Evolutionary conservation across 1,284 basidiomycete genomes (phyloP).

Genomic region (Abortiporus biennis): DNA sequence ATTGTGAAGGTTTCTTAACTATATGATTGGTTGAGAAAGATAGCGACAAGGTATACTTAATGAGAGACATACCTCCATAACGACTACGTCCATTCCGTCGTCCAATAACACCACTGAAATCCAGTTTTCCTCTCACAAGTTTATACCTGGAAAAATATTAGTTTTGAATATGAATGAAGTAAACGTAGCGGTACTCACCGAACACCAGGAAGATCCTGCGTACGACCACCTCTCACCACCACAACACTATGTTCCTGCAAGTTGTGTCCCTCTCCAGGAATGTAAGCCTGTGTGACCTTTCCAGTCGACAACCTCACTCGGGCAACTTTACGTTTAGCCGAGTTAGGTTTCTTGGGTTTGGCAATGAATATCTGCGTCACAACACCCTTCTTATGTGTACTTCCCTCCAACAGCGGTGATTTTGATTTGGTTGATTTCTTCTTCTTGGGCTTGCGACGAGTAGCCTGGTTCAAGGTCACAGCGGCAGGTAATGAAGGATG

Average conservation of each 20-base stretch:
- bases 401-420: conserved; percentile 73
- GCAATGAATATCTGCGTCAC: conserved; percentile 79
- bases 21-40: conserved; percentile 17
- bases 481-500: conserved; percentile 52
- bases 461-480: conserved; percentile 81
- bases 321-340: conserved; percentile 95
- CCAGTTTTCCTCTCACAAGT: conserved; percentile 88
- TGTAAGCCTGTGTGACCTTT: conserved; percentile 88
- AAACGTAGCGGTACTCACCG: conserved; percentile 53
- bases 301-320: conserved; percentile 91
- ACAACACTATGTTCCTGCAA: conserved; percentile 98
- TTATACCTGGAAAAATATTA: conserved; percentile 75
- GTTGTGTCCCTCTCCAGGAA: conserved; percentile 97
- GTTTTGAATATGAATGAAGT: neutral
- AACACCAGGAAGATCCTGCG: conserved; percentile 96
- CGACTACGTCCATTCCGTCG: conserved; percentile 81
- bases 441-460: conserved; percentile 51
- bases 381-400: conserved; percentile 88
- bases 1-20: conserved; percentile 87
- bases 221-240: conserved; percentile 87
- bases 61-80: conserved; percentile 76
- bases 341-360: conserved; percentile 98
- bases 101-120: conserved; percentile 89
- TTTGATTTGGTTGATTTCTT: conserved; percentile 49
- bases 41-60: conserved; percentile 5